Percentiles rank a stretch among this genome's conserved stretches.
Conservation (phyloP, 208 protist species). For the Trypanosoma grayi region DNA sequence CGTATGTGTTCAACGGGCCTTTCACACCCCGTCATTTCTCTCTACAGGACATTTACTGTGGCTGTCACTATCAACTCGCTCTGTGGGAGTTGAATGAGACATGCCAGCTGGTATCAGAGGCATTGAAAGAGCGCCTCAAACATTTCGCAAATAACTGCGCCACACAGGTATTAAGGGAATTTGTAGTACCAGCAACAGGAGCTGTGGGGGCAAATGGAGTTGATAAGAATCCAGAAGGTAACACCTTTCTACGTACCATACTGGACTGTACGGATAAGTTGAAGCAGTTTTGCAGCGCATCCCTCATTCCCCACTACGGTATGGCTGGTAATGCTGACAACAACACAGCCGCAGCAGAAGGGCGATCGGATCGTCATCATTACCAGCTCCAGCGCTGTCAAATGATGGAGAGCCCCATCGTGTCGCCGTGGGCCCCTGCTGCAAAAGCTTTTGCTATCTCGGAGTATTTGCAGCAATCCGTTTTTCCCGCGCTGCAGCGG, state of each 20-base stretch:
- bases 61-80: neutral
- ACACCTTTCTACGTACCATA: neutral
- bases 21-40: neutral
- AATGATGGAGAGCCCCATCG: constrained; percentile 21
- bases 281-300: neutral
- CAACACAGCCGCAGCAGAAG: neutral
- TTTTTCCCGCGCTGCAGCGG: constrained; percentile 8
- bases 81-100: constrained; percentile 2
- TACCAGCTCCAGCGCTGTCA: neutral
- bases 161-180: neutral
- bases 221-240: neutral
- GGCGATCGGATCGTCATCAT: neutral
- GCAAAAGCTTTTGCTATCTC: constrained; percentile 11
- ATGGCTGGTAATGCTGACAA: neutral
- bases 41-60: constrained; percentile 12
- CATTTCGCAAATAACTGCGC: constrained; percentile 6
- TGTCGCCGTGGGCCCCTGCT: neutral
- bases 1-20: constrained; percentile 1
- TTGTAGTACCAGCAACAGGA: neutral
- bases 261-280: neutral
- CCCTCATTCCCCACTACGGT: constrained; percentile 15
- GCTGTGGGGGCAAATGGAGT: neutral
- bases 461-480: constrained; percentile 7
- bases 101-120: constrained; percentile 9
- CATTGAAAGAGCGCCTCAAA: constrained; percentile 10